Evolutionary conservation across 2,329 filamentous ascomycete genomes (phyloP).

Genomic region (Incumbomyces lentus): DNA sequence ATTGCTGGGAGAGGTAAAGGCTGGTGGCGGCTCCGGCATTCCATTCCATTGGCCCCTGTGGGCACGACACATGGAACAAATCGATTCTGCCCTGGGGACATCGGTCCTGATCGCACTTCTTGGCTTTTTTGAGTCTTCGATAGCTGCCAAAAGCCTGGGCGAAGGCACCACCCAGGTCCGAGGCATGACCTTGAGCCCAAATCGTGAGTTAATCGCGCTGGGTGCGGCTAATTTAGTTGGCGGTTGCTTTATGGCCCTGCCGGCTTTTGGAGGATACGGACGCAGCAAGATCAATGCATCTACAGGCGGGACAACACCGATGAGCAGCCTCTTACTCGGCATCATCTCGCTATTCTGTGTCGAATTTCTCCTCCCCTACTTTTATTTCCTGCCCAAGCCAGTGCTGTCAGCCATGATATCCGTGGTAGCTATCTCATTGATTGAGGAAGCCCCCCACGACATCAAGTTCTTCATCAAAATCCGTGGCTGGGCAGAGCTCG

Average conservation of each 20-base stretch:
- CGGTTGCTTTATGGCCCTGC: slow-evolving; percentile 82
- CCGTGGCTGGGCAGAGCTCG: slow-evolving; percentile 73
- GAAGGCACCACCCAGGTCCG: slow-evolving; percentile 56
- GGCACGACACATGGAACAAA: slow-evolving; percentile 64
- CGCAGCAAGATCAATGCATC: slow-evolving; percentile 90
- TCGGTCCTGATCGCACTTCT: slow-evolving; percentile 87
- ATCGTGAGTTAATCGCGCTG: slow-evolving; percentile 84
- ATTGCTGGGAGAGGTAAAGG: slow-evolving; percentile 71
- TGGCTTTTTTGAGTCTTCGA: slow-evolving; percentile 96
- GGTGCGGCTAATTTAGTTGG: slow-evolving; percentile 86
- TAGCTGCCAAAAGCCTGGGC: slow-evolving; percentile 84
- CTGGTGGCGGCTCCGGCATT: slow-evolving; percentile 58
- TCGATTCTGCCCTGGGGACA: slow-evolving; percentile 77
- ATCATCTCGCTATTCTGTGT: slow-evolving; percentile 73
- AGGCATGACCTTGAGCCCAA: slow-evolving; percentile 74
- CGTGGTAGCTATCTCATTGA: slow-evolving; percentile 85
- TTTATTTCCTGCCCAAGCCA: slow-evolving; percentile 95
- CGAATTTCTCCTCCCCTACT: slow-evolving; percentile 73
- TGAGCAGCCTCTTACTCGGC: slow-evolving; percentile 82
- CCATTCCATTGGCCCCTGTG: slow-evolving; percentile 80
- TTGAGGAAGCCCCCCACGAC: slow-evolving; percentile 91
- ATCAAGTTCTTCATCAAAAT: slow-evolving; percentile 81
- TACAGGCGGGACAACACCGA: slow-evolving; percentile 83
- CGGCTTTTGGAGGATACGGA: slow-evolving; percentile 91
- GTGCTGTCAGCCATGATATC: slow-evolving; percentile 90